Evolutionary conservation across 306 rosid genomes (phyloP).

Genomic region (Ammopiptanthus mongolicus): DNA sequence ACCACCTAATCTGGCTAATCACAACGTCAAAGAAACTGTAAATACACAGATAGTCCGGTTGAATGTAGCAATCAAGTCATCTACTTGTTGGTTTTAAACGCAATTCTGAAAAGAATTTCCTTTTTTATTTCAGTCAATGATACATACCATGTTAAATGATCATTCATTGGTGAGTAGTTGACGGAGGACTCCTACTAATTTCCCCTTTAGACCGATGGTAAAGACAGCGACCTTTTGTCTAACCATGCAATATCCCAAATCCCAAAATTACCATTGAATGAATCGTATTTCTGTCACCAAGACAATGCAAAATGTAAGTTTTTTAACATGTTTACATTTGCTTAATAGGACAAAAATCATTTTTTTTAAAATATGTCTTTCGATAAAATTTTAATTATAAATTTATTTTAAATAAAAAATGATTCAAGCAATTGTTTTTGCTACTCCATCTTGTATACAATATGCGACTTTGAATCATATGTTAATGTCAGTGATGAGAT

Average conservation of each 20-base stretch:
- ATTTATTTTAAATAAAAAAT: too few relatives aligned
- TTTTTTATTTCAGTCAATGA: neutral
- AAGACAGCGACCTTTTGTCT: slow-evolving; percentile 19
- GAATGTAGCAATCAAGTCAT: neutral
- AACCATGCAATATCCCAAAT: neutral
- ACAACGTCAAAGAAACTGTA: neutral
- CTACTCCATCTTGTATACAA: neutral
- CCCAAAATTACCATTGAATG: neutral
- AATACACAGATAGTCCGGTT: neutral
- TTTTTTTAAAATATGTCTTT: too few relatives aligned
- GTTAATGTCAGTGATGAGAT: neutral
- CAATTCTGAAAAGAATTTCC: neutral
- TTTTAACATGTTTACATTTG: too few relatives aligned
- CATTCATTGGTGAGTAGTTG: slow-evolving; percentile 20
- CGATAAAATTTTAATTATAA: too few relatives aligned
- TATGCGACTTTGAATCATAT: neutral
- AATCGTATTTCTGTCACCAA: neutral
- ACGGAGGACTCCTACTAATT: neutral
- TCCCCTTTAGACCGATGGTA: neutral
- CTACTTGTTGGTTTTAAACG: neutral
- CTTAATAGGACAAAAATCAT: neutral
- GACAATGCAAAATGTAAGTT: neutral
- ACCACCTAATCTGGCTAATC: neutral
- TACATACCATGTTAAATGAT: slow-evolving; percentile 20
- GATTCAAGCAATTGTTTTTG: neutral